Percentiles rank a stretch among this genome's conserved stretches.
phyloP scores from a whole-genome alignment of 768 basidiomycete species.

The Hygrocybe punicea region DNA sequence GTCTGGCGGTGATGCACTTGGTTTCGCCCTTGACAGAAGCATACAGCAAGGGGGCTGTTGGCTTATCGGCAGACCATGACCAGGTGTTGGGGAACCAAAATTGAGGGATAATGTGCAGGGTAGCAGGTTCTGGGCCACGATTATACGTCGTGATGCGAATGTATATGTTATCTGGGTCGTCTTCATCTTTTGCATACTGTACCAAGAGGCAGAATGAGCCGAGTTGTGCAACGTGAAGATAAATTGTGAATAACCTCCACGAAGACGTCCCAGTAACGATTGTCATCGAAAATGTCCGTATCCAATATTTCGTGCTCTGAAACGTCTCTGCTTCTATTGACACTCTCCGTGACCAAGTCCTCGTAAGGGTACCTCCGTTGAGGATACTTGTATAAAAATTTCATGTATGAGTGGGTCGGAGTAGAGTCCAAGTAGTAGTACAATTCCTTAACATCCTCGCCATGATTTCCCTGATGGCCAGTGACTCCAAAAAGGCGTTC shows the following conservation, averaged over 20 bases:
- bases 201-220: neutral
- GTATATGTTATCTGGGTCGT: constrained; percentile 82
- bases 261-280: constrained; percentile 98
- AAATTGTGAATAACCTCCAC: constrained; percentile 64
- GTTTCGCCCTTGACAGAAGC: constrained; percentile 52
- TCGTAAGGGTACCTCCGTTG: constrained; percentile 92
- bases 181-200: constrained; percentile 96
- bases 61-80: constrained; percentile 83
- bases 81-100: constrained; percentile 98
- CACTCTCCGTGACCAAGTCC: constrained; percentile 82
- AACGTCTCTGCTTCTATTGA: constrained; percentile 77
- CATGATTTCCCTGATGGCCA: constrained; percentile 97
- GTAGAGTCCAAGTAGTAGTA: constrained; percentile 99
- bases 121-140: constrained; percentile 92
- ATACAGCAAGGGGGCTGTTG: constrained; percentile 58
- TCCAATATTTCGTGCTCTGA: constrained; percentile 92
- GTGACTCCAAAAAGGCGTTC: constrained; percentile 96
- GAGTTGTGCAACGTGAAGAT: neutral
- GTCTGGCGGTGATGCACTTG: constrained; percentile 65
- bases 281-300: constrained; percentile 85
- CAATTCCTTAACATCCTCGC: constrained; percentile 97
- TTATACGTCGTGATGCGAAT: constrained; percentile 96
- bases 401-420: constrained; percentile 99
- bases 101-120: constrained; percentile 91
- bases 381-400: constrained; percentile 98